Conservation (phyloP, 441 rosid genomes). For the Melastoma candidum region DNA sequence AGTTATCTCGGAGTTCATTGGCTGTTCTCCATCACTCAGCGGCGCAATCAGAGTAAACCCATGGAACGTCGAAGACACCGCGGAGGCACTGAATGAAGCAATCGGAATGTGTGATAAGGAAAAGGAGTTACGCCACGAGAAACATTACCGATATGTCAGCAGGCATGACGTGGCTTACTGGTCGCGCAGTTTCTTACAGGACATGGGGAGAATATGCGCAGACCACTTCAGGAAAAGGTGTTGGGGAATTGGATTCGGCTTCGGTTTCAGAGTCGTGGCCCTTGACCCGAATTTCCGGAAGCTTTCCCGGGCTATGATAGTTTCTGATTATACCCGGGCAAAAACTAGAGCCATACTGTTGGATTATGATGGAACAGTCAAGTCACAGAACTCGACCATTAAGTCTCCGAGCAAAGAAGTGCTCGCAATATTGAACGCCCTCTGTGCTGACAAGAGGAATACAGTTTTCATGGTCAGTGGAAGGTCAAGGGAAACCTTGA, state of each 20-base stretch:
- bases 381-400: slow-evolving; percentile 14
- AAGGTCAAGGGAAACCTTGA: slow-evolving; percentile 16
- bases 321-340: slow-evolving; percentile 11
- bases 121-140: slow-evolving; percentile 19
- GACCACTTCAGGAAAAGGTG: slow-evolving; percentile 17
- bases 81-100: slow-evolving; percentile 17
- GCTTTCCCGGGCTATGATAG: slow-evolving; percentile 11
- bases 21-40: slow-evolving; percentile 19
- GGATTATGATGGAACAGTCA: slow-evolving; percentile 21
- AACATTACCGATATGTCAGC: slow-evolving; percentile 16
- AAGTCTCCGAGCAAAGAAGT: slow-evolving; percentile 14
- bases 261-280: slow-evolving; percentile 19
- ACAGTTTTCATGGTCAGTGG: slow-evolving; percentile 20
- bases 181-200: slow-evolving; percentile 19
- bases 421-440: slow-evolving; percentile 12
- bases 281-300: slow-evolving; percentile 18
- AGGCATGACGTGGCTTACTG: slow-evolving; percentile 23
- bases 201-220: slow-evolving; percentile 16
- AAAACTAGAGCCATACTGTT: slow-evolving; percentile 12
- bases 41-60: slow-evolving; percentile 21
- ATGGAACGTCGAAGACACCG: slow-evolving; percentile 18
- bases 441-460: slow-evolving; percentile 17
- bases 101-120: slow-evolving; percentile 8
- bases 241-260: slow-evolving; percentile 19
- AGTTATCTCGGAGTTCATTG: slow-evolving; percentile 20